Base-by-base conservation (phyloP, 2,329 filamentous ascomycete genomes). In the Colletotrichum graminicola region DNA sequence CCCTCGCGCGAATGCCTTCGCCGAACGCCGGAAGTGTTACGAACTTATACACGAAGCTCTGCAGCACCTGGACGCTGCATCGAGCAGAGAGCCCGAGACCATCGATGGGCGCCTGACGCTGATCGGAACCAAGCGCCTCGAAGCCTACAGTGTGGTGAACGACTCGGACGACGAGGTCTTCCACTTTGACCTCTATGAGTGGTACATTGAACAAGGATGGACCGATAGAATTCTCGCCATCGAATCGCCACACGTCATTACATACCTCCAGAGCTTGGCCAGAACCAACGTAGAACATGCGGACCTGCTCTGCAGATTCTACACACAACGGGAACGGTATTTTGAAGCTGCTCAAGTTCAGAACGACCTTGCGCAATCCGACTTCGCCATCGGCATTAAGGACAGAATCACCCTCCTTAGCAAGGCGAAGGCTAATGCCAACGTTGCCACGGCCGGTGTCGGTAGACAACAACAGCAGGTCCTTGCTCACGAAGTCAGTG, bases 161-260 rank as follows among this genome's bases (percentile, higher is more conserved):
- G 89, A 88, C 70, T 97, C 95, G 0, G 89, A 92, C 18, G 96
- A 99, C 75, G 94, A 98, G 77, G 93, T 98, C 5, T 99, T 99
- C 84, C 92, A 98, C 79, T 97, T 94, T 73, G 94, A 94, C 76
- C 87, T 99, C n/a, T 99, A 98, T 79, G 95, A 98, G 77, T 99
- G 96, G 95, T 99, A 99, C 81, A 91, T 98, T 75, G 83, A 88
- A 65, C 91, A 95, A 79, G 92, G 93, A 23, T 95, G 93, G 90
- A 92, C 90, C 12, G 94, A 98, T 74, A 92, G 94, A 18, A 88
- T 99, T 36, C 88, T 99, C 43, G 90, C 92, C 45, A 94, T 96
- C 62, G 89, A 95, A 68, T 97, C 95, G 6, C 89, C 92, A 0
- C 95, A 94, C 76, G 94, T 98, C 34, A 88, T 97, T 52, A 93